Percentiles rank a stretch among this genome's conserved stretches.
These are phyloP conservation scores for Populus simonii DNA, from an alignment of 345 rosid species.

Conservation along the genomic window DNA sequence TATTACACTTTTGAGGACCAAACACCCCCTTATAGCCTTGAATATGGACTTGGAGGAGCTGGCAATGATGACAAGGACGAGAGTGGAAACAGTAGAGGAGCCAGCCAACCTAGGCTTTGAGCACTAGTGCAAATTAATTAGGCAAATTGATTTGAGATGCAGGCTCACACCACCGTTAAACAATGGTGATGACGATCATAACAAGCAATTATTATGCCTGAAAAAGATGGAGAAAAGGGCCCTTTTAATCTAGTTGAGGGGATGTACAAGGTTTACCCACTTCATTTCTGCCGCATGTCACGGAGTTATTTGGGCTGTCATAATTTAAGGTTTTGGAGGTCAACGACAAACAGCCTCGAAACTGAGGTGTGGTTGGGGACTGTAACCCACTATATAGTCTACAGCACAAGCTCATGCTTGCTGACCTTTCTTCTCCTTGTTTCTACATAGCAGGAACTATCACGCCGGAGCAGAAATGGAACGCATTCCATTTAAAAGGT, in stretches of 20 bases:
- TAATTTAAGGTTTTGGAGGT: background rate
- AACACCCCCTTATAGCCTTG: background rate
- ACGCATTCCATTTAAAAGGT: background rate
- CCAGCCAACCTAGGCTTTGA: background rate
- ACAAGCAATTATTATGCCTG: background rate
- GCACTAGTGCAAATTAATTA: background rate
- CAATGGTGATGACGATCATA: background rate
- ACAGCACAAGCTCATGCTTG: background rate
- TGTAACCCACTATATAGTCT: background rate
- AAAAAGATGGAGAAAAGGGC: background rate
- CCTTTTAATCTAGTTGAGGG: background rate
- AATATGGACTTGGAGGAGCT: background rate
- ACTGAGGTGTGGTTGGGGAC: background rate
- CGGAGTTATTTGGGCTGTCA: constrained; percentile 15
- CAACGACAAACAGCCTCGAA: background rate
- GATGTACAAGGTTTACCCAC: too few species aligned
- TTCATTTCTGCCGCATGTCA: constrained; percentile 12
- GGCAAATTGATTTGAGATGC: background rate
- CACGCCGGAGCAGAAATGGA: background rate
- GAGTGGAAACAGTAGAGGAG: background rate
- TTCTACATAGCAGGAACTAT: background rate
- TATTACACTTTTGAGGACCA: constrained; percentile 3
- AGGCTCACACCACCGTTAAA: background rate
- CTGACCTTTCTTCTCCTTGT: background rate
- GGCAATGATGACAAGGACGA: background rate